Evolutionary conservation across 2,329 filamentous ascomycete species (phyloP).

Genomic region (Fusarium camptoceras): DNA sequence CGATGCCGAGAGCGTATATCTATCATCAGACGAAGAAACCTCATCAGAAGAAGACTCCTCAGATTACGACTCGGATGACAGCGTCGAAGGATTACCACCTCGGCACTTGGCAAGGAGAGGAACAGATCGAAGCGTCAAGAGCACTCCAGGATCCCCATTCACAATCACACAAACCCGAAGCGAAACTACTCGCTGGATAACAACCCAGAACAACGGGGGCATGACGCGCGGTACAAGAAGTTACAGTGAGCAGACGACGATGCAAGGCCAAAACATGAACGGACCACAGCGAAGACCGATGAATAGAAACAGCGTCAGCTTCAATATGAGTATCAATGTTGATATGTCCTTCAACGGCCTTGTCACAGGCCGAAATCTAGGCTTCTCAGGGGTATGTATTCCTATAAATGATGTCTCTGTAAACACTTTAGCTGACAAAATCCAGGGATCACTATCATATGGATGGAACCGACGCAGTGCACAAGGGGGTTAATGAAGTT

Average conservation of each 20-base stretch:
- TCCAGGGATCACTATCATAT: conserved; percentile 43
- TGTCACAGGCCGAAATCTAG: conserved; percentile 43
- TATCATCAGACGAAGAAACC: conserved; percentile 35
- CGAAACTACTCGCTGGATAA: conserved; percentile 42
- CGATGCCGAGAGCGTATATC: conserved; percentile 39
- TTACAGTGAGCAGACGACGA: conserved; percentile 36
- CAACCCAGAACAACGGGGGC: conserved; percentile 28
- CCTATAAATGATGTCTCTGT: neutral
- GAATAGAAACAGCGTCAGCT: conserved; percentile 39
- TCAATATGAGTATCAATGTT: conserved; percentile 44
- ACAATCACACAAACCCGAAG: conserved; percentile 34
- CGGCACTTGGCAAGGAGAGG: conserved; percentile 27
- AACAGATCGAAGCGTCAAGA: conserved; percentile 10
- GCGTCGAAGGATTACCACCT: conserved; percentile 24
- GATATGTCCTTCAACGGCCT: conserved; percentile 44
- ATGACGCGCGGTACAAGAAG: conserved; percentile 36
- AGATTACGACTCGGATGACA: conserved; percentile 28
- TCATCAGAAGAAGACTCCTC: conserved; percentile 31
- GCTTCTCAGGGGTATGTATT: conserved; percentile 40
- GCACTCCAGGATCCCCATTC: conserved; percentile 15
- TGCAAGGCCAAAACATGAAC: conserved; percentile 33
- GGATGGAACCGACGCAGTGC: conserved; percentile 40
- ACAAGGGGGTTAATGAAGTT: conserved; percentile 17
- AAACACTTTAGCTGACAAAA: conserved; percentile 9
- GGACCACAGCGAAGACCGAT: conserved; percentile 11